phyloP scores from a whole-genome alignment of 495 filamentous ascomycete genomes.

The Podospora didyma region DNA sequence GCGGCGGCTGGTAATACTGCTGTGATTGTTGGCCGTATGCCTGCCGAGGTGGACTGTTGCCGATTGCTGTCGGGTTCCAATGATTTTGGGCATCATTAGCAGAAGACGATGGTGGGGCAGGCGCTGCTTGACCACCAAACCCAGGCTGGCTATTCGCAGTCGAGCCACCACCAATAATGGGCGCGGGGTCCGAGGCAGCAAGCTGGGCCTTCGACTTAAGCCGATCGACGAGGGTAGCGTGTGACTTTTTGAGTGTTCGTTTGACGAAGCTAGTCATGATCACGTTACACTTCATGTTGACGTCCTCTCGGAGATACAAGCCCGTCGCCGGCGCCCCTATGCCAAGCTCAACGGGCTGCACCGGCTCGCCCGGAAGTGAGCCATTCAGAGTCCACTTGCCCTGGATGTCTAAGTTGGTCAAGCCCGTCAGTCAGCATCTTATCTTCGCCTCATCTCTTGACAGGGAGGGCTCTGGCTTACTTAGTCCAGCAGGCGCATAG shows the following conservation, averaged over 20 bases:
- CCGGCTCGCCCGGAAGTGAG: constrained; percentile 58
- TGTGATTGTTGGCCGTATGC: too few relatives aligned
- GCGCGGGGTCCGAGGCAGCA: neutral
- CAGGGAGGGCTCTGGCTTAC: constrained; percentile 10
- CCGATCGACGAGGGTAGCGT: constrained; percentile 60
- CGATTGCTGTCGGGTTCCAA: too few relatives aligned
- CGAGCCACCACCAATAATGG: too few relatives aligned
- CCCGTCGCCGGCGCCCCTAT: constrained; percentile 57
- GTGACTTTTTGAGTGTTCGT: constrained; percentile 68
- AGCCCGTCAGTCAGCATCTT: neutral
- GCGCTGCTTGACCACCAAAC: too few relatives aligned
- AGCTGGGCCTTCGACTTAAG: constrained; percentile 56
- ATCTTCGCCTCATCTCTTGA: constrained; percentile 13
- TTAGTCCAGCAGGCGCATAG: constrained; percentile 49
- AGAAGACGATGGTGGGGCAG: too few relatives aligned
- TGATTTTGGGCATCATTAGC: too few relatives aligned
- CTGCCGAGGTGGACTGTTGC: too few relatives aligned
- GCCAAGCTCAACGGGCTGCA: constrained; percentile 56
- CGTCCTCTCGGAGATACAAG: constrained; percentile 72
- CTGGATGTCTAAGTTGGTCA: constrained; percentile 62
- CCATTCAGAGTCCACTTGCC: constrained; percentile 65
- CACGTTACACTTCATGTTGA: constrained; percentile 72
- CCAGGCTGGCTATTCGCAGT: too few relatives aligned
- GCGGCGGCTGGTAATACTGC: too few relatives aligned
- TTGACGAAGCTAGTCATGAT: constrained; percentile 69